These are phyloP conservation scores for Citrullus amarus DNA, from an alignment of 306 rosid species.

Conservation along the genomic window DNA sequence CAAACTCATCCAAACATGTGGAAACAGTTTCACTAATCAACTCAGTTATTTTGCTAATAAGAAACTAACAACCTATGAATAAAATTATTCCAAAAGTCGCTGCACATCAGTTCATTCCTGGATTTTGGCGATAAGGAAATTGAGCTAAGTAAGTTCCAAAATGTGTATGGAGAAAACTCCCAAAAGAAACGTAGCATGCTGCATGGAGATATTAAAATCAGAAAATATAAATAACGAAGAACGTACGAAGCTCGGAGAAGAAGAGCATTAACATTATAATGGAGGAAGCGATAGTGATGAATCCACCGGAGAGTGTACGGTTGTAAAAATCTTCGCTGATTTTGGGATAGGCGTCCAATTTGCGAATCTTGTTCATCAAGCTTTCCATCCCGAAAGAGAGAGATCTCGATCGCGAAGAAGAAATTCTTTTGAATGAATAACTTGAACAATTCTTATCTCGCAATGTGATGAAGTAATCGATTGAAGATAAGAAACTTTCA, in stretches of 20 bases:
- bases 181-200: background rate
- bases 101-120: background rate
- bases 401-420: background rate
- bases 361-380: conserved; percentile 77
- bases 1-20: background rate
- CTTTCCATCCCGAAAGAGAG: conserved; percentile 38
- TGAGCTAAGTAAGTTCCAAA: background rate
- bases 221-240: background rate
- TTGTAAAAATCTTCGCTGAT: conserved; percentile 93
- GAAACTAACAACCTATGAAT: background rate
- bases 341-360: conserved; percentile 84
- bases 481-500: background rate
- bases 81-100: background rate
- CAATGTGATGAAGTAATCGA: background rate
- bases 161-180: no score
- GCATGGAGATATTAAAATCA: background rate
- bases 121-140: background rate
- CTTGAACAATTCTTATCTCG: background rate
- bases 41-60: background rate
- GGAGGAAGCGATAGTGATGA: conserved; percentile 80
- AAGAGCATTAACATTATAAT: conserved; percentile 76
- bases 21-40: background rate
- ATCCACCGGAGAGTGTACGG: conserved; percentile 93
- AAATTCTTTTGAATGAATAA: background rate
- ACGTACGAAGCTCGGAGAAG: conserved; percentile 88